phyloP scores from a whole-genome alignment of 2,329 filamentous ascomycete species.

The Aspergillus amoenus region DNA sequence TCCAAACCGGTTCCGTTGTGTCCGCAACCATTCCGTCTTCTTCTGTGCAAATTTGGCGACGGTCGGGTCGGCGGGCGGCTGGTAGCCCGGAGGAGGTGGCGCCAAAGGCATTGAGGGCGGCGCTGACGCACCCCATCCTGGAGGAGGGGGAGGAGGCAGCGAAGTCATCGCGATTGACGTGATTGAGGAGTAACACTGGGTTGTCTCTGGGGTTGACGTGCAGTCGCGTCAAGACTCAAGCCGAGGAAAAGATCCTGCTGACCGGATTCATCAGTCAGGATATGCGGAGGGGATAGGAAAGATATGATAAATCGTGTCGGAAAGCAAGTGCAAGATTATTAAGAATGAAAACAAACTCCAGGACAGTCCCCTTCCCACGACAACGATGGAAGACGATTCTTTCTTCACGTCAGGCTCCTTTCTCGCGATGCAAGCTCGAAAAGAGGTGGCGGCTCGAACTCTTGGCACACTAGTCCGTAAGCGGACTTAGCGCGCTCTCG shows the following conservation, averaged over 20 bases:
- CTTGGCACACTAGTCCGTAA: slow-evolving; percentile 22
- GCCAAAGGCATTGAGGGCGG: slow-evolving; percentile 56
- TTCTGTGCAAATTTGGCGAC: slow-evolving; percentile 95
- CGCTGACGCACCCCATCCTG: slow-evolving; percentile 59
- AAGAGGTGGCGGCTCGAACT: slow-evolving; percentile 39
- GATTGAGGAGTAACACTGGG: slow-evolving; percentile 18
- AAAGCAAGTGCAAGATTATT: slow-evolving; percentile 11
- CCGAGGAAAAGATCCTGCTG: slow-evolving; percentile 25
- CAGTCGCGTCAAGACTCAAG: slow-evolving; percentile 35
- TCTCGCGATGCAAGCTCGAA: slow-evolving; percentile 28
- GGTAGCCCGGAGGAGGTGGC: slow-evolving; percentile 83
- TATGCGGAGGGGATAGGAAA: neutral
- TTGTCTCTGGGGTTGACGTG: slow-evolving; percentile 25
- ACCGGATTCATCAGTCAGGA: slow-evolving; percentile 18
- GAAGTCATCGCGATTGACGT: slow-evolving; percentile 52
- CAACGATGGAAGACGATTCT: slow-evolving; percentile 24
- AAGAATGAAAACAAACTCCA: slow-evolving; percentile 21
- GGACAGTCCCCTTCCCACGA: slow-evolving; percentile 30
- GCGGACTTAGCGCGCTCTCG: slow-evolving; percentile 32
- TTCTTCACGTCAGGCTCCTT: slow-evolving; percentile 18
- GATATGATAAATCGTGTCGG: slow-evolving; percentile 2
- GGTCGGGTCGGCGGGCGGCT: slow-evolving; percentile 76
- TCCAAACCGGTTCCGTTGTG: slow-evolving; percentile 86
- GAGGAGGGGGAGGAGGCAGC: slow-evolving; percentile 66
- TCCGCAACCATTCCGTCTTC: slow-evolving; percentile 97